Base-by-base conservation (phyloP, 108 stramenopile genomes). In the Schizochytrium sp. region DNA sequence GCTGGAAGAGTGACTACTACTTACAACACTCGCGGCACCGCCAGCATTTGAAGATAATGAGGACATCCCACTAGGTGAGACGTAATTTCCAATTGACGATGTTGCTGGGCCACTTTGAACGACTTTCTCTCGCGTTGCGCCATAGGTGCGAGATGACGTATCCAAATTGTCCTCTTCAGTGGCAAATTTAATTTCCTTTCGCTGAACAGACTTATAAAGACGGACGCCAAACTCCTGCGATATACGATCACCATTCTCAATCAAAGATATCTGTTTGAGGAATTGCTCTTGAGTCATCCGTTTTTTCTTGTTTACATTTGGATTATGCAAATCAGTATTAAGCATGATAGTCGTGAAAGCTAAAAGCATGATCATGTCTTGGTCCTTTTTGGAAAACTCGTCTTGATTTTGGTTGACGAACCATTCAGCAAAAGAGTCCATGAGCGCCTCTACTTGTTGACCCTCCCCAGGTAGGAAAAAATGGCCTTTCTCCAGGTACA, bases 331-430 rank as follows among this genome's bases (percentile, higher is more conserved):
- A 88, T 98, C 97, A 0, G 96, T 97, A 87, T 97, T 97, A n/a
- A 97, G 94, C 96, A 98, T 96, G 59, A 97, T 97, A 3, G 96
- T 97, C 47, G 95, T 94, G 92, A 98, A 98, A 57, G 95, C 91
- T 87, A 98, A 91, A 3, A 97, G 94, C 88, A 95, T 97, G 41
- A 95, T 96, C 58, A 96, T 96, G 92, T 98, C 98, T 3, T 83
- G 47, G 28, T 83, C 76, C 5, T 83, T 53, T 7, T 0, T 10
- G 45, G 50, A 49, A 40, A 83, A 83, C 76, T 83, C 76, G 53
- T 83, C 76, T 28, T 12, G 2, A 28, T 83, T 83, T 10, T 49
- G 50, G 50, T 83, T 53, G 28, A 83, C 53, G 76, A 83, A 83
- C 47, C 76, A 83, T 5, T 47, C 76, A 5, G 76, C 76, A 83